phyloP scores from a whole-genome alignment of 768 basidiomycete genomes.

The Tylopilus felleus region DNA sequence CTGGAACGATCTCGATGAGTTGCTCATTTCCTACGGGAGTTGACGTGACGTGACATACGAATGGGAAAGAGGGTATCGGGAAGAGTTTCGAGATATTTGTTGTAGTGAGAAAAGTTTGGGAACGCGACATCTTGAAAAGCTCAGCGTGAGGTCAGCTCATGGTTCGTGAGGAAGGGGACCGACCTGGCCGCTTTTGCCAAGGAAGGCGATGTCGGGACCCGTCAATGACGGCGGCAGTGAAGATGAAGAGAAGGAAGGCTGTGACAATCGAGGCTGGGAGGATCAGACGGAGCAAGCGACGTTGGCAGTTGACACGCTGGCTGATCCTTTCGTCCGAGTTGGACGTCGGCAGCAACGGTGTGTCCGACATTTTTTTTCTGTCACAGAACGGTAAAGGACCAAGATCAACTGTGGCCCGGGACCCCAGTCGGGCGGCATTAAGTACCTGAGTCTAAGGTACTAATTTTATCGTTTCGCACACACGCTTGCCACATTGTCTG shows the following conservation, averaged over 20 bases:
- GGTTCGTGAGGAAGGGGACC: neutral
- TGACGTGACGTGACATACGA: slow-evolving; percentile 35
- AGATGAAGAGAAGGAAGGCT: slow-evolving; percentile 42
- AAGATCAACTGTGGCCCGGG: too few species aligned
- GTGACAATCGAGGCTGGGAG: slow-evolving; percentile 36
- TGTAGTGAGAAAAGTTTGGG: slow-evolving; percentile 59
- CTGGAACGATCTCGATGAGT: slow-evolving; percentile 31
- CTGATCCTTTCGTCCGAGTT: neutral
- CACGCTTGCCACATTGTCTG: too few species aligned
- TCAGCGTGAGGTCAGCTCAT: neutral
- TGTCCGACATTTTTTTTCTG: slow-evolving; percentile 9
- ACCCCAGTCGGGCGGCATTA: too few species aligned
- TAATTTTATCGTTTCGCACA: too few species aligned
- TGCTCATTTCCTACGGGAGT: neutral
- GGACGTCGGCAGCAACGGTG: slow-evolving; percentile 9
- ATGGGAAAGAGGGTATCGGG: slow-evolving; percentile 50
- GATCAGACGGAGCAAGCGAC: slow-evolving; percentile 1
- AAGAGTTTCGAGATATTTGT: slow-evolving; percentile 39
- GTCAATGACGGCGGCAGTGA: slow-evolving; percentile 34
- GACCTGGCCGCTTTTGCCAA: slow-evolving; percentile 18
- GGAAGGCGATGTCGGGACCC: neutral
- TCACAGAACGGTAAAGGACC: too few species aligned
- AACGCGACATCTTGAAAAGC: slow-evolving; percentile 9
- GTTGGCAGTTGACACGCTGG: neutral
- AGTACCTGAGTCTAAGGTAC: too few species aligned